Evolutionary conservation across 495 filamentous ascomycete genomes (phyloP).

Genomic region (Daldinia bambusicola): DNA sequence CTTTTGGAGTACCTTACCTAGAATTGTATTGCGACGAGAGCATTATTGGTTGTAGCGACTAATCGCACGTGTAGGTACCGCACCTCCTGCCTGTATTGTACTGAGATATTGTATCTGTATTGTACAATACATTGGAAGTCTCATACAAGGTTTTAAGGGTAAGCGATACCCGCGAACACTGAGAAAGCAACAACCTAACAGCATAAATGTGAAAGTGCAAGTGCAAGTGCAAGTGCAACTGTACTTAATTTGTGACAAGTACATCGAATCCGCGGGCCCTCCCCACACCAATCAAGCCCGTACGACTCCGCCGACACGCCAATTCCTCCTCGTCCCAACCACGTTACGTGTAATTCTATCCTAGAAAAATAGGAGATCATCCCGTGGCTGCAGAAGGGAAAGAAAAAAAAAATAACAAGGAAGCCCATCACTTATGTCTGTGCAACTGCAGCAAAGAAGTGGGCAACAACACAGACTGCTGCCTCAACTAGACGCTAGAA

Average conservation of each 20-base stretch:
- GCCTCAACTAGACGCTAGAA: conserved; percentile 1
- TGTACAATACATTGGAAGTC: not conserved
- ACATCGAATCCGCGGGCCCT: conserved; percentile 8
- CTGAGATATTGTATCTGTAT: too few species aligned
- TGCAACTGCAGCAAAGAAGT: conserved; percentile 40
- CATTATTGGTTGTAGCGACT: conserved; percentile 21
- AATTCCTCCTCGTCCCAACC: conserved; percentile 35
- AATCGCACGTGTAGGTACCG: conserved; percentile 2
- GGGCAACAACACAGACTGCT: conserved; percentile 43
- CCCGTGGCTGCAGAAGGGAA: conserved; percentile 31
- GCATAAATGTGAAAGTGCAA: not conserved
- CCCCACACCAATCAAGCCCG: conserved; percentile 34
- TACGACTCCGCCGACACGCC: conserved; percentile 41
- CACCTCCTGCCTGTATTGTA: not conserved
- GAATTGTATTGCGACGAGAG: conserved; percentile 27
- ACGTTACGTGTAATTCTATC: conserved; percentile 41
- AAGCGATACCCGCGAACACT: not conserved
- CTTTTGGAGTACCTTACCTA: conserved; percentile 20
- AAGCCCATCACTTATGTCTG: conserved; percentile 38
- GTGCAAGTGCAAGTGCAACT: not conserved
- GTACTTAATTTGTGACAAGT: conserved; percentile 17
- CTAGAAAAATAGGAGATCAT: conserved; percentile 45
- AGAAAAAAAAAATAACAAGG: conserved; percentile 35
- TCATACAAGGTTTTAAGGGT: conserved; percentile 10
- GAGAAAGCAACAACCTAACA: not conserved